Conservation (phyloP, 2,329 filamentous ascomycete genomes). For the Trichoderma atrobrunneum region DNA sequence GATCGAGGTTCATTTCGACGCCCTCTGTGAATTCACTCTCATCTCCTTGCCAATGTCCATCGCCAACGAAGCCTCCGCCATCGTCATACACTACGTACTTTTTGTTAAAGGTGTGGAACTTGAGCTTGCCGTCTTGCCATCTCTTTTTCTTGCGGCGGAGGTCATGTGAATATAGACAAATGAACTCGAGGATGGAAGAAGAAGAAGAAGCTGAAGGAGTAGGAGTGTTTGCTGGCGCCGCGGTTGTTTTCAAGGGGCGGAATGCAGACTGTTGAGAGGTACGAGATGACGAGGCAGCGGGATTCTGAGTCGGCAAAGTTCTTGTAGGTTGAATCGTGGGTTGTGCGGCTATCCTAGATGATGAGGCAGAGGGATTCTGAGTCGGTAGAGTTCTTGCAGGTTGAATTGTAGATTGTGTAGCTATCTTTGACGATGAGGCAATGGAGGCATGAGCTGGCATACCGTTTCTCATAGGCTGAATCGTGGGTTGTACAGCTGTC, state of each 20-base stretch:
- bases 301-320: not conserved
- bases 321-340: not conserved
- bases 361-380: not conserved
- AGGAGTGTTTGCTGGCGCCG: not conserved
- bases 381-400: not conserved
- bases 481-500: not conserved
- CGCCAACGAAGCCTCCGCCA: slow-evolving; percentile 74
- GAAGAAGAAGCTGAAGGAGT: slow-evolving; percentile 52
- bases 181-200: slow-evolving; percentile 75
- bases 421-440: not conserved
- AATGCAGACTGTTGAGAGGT: not conserved
- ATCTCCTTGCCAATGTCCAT: slow-evolving; percentile 71
- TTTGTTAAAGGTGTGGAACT: slow-evolving; percentile 88
- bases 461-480: not conserved
- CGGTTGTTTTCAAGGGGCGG: not conserved
- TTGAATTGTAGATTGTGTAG: not conserved
- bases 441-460: not conserved
- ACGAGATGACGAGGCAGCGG: not conserved
- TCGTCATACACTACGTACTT: slow-evolving; percentile 89
- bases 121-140: slow-evolving; percentile 89
- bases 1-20: slow-evolving; percentile 77
- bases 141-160: slow-evolving; percentile 82
- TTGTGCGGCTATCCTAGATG: not conserved
- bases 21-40: slow-evolving; percentile 65
- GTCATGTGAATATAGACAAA: slow-evolving; percentile 85